Evolutionary conservation across 352 stramenopile genomes (phyloP).

Genomic region (Plasmopara viticola): DNA sequence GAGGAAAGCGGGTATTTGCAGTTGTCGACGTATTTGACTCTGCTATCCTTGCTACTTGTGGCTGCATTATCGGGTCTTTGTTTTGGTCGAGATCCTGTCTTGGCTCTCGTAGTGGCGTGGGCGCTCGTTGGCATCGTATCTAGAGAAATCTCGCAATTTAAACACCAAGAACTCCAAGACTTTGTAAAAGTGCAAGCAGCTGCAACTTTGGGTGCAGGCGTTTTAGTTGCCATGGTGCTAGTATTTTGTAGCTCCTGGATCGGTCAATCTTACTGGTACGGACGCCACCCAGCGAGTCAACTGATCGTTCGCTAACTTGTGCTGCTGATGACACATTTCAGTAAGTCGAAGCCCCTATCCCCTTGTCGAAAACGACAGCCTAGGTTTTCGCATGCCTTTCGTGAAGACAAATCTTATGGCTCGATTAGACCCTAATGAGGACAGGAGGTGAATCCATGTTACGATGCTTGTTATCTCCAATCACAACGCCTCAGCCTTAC

Average conservation of each 20-base stretch:
- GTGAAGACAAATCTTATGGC: too few species aligned
- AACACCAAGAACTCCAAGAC: too few species aligned
- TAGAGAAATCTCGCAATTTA: constrained; percentile 11
- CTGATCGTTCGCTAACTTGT: constrained; percentile 16
- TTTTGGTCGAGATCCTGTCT: constrained; percentile 46
- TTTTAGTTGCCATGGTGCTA: constrained; percentile 13
- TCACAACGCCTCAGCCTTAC: constrained; percentile 1
- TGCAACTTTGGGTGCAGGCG: too few species aligned
- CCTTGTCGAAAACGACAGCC: constrained; percentile 2
- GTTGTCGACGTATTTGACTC: constrained; percentile 33
- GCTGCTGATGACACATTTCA: constrained; percentile 6
- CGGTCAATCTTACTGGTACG: constrained; percentile 24
- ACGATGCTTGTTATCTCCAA: constrained; percentile 15
- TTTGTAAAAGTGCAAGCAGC: too few species aligned
- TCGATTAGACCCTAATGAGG: too few species aligned
- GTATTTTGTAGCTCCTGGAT: constrained; percentile 29
- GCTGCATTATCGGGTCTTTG: constrained; percentile 34
- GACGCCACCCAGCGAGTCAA: constrained; percentile 3
- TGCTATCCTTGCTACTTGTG: constrained; percentile 43
- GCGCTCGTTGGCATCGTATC: constrained; percentile 39
- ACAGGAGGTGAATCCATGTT: constrained; percentile 10
- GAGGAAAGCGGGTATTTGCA: constrained; percentile 31
- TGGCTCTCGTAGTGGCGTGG: constrained; percentile 49
- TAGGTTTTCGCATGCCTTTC: too few species aligned
- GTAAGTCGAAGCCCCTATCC: constrained; percentile 8